A percentile compares a stretch with the other conserved stretches of the same genome.
Evolutionary conservation across 2,329 filamentous ascomycete species (phyloP).

Genomic region (Epichloe bromicola): DNA sequence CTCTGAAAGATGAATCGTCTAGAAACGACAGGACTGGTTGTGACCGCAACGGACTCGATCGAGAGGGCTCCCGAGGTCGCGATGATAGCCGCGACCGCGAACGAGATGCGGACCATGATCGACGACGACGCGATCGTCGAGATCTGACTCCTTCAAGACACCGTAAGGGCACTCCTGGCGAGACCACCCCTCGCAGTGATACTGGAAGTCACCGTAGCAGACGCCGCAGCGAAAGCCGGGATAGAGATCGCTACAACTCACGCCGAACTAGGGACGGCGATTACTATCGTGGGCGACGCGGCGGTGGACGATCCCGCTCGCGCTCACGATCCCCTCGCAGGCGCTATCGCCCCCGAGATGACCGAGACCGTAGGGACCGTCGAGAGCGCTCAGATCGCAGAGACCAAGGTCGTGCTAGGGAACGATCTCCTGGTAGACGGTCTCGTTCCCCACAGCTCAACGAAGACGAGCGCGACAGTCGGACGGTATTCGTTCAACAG

Average conservation of each 20-base stretch:
- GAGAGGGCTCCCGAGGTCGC: slow-evolving; percentile 42
- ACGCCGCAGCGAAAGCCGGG: slow-evolving; percentile 66
- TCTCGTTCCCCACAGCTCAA: slow-evolving; percentile 59
- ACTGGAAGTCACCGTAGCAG: slow-evolving; percentile 70
- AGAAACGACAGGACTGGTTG: slow-evolving; percentile 16
- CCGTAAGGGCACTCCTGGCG: slow-evolving; percentile 37
- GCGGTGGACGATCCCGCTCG: slow-evolving; percentile 42
- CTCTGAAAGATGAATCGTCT: slow-evolving; percentile 40
- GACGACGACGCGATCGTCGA: slow-evolving; percentile 36
- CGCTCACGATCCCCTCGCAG: slow-evolving; percentile 60
- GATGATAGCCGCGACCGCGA: slow-evolving; percentile 43
- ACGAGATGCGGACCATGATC: slow-evolving; percentile 42
- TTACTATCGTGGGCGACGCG: slow-evolving; percentile 44
- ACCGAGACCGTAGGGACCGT: slow-evolving; percentile 36
- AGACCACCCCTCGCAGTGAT: slow-evolving; percentile 60
- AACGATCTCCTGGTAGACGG: slow-evolving; percentile 30
- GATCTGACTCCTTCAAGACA: slow-evolving; percentile 41
- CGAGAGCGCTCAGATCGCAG: slow-evolving; percentile 35
- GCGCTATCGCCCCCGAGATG: slow-evolving; percentile 42
- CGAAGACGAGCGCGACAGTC: slow-evolving; percentile 90
- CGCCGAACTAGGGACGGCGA: slow-evolving; percentile 64
- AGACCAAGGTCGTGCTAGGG: slow-evolving; percentile 40
- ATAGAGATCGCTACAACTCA: slow-evolving; percentile 61
- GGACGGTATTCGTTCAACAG: slow-evolving; percentile 97
- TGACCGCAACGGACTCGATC: slow-evolving; percentile 33